These are phyloP conservation scores for Colletotrichum aenigma DNA, from an alignment of 2,329 filamentous ascomycete genomes.

Conservation along the genomic window DNA sequence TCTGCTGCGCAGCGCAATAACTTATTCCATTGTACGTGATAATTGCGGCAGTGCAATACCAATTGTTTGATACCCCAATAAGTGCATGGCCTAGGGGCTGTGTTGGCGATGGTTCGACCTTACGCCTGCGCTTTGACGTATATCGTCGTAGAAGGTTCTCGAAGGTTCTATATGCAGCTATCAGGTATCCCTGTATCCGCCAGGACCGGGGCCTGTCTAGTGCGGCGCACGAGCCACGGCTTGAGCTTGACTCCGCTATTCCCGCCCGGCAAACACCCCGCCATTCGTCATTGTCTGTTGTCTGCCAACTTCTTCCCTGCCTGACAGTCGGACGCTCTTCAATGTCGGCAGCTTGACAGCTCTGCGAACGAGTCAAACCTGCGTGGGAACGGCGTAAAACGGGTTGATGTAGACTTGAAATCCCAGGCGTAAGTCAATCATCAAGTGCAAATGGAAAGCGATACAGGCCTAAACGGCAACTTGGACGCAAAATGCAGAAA, in stretches of 20 bases:
- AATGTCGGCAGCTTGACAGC: background rate
- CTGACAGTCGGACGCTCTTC: background rate
- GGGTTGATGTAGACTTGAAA: background rate
- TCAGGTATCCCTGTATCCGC: background rate
- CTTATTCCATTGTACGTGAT: background rate
- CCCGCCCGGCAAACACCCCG: conserved; percentile 14
- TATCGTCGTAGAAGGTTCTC: conserved; percentile 31
- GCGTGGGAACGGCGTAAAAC: background rate
- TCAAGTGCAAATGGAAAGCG: background rate
- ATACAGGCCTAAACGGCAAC: background rate
- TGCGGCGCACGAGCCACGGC: conserved; percentile 6
- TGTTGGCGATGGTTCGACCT: background rate
- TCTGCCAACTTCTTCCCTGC: background rate
- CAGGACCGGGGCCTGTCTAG: background rate
- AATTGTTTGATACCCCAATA: conserved; percentile 12
- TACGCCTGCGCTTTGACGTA: background rate
- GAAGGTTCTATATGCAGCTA: conserved; percentile 29
- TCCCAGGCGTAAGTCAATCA: background rate
- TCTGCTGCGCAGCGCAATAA: background rate
- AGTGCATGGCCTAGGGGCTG: background rate
- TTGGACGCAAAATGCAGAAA: background rate
- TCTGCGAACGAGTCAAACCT: background rate
- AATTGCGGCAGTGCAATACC: background rate
- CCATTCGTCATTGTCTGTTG: conserved; percentile 19
- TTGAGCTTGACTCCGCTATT: conserved; percentile 19